Conservation (phyloP, 768 basidiomycete genomes). For the Phanerodontia chrysosporium region DNA sequence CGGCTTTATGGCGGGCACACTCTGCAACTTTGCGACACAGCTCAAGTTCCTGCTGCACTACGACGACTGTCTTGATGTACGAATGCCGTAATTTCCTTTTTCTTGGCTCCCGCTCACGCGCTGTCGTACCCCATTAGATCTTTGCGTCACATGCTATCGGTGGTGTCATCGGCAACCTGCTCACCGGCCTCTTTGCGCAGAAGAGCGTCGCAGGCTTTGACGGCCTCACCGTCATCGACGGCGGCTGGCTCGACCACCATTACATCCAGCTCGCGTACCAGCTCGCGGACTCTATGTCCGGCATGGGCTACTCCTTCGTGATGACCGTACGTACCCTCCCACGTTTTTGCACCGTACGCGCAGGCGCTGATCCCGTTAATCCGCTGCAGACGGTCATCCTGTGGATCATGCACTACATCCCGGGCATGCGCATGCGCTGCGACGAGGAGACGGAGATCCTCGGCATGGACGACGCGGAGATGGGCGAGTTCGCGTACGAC, state of each 20-base stretch:
- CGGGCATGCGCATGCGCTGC: constrained; percentile 70
- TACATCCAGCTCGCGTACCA: constrained; percentile 84
- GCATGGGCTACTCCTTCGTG: constrained; percentile 68
- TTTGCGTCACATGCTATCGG: constrained; percentile 84
- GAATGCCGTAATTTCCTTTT: constrained; percentile 20
- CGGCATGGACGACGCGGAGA: constrained; percentile 77
- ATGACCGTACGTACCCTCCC: constrained; percentile 54
- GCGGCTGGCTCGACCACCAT: constrained; percentile 87
- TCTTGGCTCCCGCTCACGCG: not conserved
- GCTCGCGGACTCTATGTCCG: constrained; percentile 67
- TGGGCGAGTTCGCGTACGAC: constrained; percentile 54
- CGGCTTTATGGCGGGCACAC: constrained; percentile 76
- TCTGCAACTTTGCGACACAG: constrained; percentile 95
- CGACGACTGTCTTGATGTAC: constrained; percentile 78
- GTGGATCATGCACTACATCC: constrained; percentile 86
- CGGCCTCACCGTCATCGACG: constrained; percentile 59
- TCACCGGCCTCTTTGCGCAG: constrained; percentile 89
- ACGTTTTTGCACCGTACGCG: not conserved
- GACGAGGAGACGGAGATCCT: constrained; percentile 66
- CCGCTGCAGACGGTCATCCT: constrained; percentile 64
- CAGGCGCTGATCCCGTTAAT: not conserved
- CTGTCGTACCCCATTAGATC: constrained; percentile 45
- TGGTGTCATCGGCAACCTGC: constrained; percentile 74
- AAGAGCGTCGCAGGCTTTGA: constrained; percentile 75
- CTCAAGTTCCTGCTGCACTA: constrained; percentile 79